Percentiles rank a stretch among this genome's conserved stretches.
phyloP scores from a whole-genome alignment of 169 alveolate genomes.

The Plasmodium malariae region DNA sequence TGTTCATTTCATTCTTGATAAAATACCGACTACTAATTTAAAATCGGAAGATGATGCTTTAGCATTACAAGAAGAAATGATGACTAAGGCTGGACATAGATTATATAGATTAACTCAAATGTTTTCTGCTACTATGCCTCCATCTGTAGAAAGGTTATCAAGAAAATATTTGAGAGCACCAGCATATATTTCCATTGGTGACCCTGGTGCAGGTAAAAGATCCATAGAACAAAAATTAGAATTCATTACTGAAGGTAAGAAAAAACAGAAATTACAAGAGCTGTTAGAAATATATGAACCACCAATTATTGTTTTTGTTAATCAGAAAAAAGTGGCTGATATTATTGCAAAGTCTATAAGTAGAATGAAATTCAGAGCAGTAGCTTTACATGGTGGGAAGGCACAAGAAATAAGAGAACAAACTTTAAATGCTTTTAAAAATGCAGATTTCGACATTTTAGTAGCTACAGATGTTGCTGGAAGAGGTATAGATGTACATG shows the following conservation, averaged over 20 bases:
- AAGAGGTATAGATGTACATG: slow-evolving; percentile 98
- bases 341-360: slow-evolving; percentile 87
- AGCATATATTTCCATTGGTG: slow-evolving; percentile 94
- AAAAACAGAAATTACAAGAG: slow-evolving; percentile 86
- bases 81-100: slow-evolving; percentile 91
- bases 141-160: slow-evolving; percentile 95
- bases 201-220: slow-evolving; percentile 95
- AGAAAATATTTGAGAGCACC: slow-evolving; percentile 92
- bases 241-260: slow-evolving; percentile 90
- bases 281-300: slow-evolving; percentile 85
- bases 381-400: slow-evolving; percentile 95
- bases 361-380: slow-evolving; percentile 85
- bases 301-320: slow-evolving; percentile 96
- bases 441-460: slow-evolving; percentile 93
- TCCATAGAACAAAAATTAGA: slow-evolving; percentile 94
- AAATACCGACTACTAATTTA: slow-evolving; percentile 90
- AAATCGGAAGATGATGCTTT: slow-evolving; percentile 90
- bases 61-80: slow-evolving; percentile 90
- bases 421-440: slow-evolving; percentile 92
- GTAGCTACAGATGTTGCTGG: slow-evolving; percentile 99
- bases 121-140: slow-evolving; percentile 98
- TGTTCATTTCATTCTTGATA: slow-evolving; percentile 93
- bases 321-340: slow-evolving; percentile 95
- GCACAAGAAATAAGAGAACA: slow-evolving; percentile 94
- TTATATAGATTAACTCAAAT: slow-evolving; percentile 92